A percentile compares a stretch with the other conserved stretches of the same genome.
Conservation (phyloP, 73 alveolate species). For the Diophrys appendiculata region DNA sequence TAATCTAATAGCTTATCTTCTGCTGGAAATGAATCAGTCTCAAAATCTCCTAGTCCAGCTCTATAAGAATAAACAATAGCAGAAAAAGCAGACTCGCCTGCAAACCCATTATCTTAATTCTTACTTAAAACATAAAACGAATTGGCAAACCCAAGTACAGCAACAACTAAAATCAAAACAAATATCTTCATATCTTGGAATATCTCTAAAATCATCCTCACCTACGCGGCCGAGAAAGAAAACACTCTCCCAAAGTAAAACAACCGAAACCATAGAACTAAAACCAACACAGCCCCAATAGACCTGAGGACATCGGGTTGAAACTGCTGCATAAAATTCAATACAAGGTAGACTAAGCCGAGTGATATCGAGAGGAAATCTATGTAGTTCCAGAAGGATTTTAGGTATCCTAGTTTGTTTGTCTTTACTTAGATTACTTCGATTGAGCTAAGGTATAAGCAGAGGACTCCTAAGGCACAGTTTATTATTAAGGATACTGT, state of each 20-base stretch:
- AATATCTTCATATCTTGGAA: slow-evolving; percentile 27
- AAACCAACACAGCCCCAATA: slow-evolving; percentile 26
- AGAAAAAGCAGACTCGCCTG: slow-evolving; percentile 10
- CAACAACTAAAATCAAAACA: slow-evolving; percentile 17
- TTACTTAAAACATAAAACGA: slow-evolving; percentile 39
- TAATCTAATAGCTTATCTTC: background rate
- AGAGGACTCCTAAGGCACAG: slow-evolving; percentile 8
- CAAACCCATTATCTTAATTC: background rate
- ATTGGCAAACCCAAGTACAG: slow-evolving; percentile 48
- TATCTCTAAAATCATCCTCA: slow-evolving; percentile 53
- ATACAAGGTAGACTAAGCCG: too few relatives aligned
- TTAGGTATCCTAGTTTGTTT: slow-evolving; percentile 19
- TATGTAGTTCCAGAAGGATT: slow-evolving; percentile 45
- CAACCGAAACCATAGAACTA: slow-evolving; percentile 39
- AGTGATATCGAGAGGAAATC: too few relatives aligned
- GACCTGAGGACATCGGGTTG: slow-evolving; percentile 13
- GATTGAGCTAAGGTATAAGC: slow-evolving; percentile 9
- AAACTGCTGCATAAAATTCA: too few relatives aligned
- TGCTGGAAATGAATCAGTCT: slow-evolving; percentile 11
- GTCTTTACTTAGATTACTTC: slow-evolving; percentile 11
- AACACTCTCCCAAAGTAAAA: slow-evolving; percentile 38
- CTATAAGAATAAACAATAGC: slow-evolving; percentile 40
- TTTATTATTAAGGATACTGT: background rate
- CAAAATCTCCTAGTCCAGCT: slow-evolving; percentile 55
- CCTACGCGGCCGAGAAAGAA: slow-evolving; percentile 35